Base-by-base conservation (phyloP, 768 basidiomycete species). In the Suillus americanus region DNA sequence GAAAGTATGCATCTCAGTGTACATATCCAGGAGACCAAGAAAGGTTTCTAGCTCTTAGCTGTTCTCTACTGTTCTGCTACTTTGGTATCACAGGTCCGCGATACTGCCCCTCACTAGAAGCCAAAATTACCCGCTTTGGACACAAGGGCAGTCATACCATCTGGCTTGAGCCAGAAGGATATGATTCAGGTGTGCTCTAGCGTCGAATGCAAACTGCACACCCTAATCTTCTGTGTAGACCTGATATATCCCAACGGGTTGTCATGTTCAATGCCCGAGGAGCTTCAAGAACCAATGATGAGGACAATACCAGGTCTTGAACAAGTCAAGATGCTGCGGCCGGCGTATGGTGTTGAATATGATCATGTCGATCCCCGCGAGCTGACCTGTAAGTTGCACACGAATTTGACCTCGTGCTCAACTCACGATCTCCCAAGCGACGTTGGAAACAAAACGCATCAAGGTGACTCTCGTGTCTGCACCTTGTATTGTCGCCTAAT, bases 91-190 rank as follows among this genome's bases (percentile, higher is more conserved):
- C 4, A 94, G 93, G 94, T 2, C 95, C 95, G 6, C 85, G 95
- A 23, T 97, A 97, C 74, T 97, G 95, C 67, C 95, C 95, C 7
- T 94, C 92, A 0, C 81, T 97, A 1, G 95, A 97, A 74, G 86
- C 92, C 12, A 97, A 97, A 73, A 86, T 97, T 10, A 80, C 87
- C 45, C 85, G 93, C 14, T 96, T 96, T 73, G 84, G 84, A 3
- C 77, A 90, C 65, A 94, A 91, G 74, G 76, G 80, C 7, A 77
- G 78, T 5, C 95, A 97, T 70, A 87, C 77, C 2, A 83, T 96
- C 48, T 97, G 94, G 94, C 80, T 97, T 3, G 95, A 97, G 72
- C 95, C 94, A 0, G 95, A 97, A 72, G 95, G 95, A 0, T 95
- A 93, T 64, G 91, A 94, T 70, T 92, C 94, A 18, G 88, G 94